phyloP scores from a whole-genome alignment of 1,284 basidiomycete species.

The Lignosus rhinocerotis region DNA sequence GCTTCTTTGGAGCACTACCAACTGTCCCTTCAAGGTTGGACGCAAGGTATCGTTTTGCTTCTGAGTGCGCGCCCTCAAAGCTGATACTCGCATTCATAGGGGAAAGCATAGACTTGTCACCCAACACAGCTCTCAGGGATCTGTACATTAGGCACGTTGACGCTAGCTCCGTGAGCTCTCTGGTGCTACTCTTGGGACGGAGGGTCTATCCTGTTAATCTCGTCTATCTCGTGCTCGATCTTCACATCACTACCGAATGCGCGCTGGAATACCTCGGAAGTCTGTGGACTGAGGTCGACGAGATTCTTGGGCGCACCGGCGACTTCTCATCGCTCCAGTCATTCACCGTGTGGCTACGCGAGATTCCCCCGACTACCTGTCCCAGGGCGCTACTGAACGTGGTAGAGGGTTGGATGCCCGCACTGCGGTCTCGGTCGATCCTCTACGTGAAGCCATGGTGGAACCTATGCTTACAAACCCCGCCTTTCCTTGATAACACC shows the following conservation, averaged over 20 bases:
- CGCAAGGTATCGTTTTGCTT: constrained; percentile 7
- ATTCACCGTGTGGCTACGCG: constrained; percentile 15
- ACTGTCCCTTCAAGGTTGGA: constrained; percentile 8
- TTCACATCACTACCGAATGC: constrained; percentile 1
- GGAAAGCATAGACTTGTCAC: constrained; percentile 1
- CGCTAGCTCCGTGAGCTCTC: not conserved
- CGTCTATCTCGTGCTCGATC: constrained; percentile 7
- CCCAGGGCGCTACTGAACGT: constrained; percentile 1
- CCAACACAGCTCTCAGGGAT: constrained; percentile 7
- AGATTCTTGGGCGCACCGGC: constrained; percentile 3
- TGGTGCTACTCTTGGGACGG: constrained; percentile 2
- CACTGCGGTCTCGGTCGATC: constrained; percentile 3
- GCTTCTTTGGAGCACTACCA: constrained; percentile 11
- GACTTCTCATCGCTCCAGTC: constrained; percentile 6
- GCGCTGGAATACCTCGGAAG: not conserved
- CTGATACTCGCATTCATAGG: not conserved
- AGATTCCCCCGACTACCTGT: constrained; percentile 8
- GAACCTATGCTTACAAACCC: not conserved
- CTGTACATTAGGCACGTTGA: constrained; percentile 16
- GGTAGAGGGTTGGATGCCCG: constrained; percentile 13
- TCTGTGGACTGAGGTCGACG: constrained; percentile 1
- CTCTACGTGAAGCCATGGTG: constrained; percentile 16
- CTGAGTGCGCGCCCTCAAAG: no score
- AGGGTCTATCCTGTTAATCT: constrained; percentile 8
- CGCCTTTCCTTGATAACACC: not conserved